These are phyloP conservation scores for Lasiosphaeria hispida DNA, from an alignment of 495 filamentous ascomycete genomes.

Conservation along the genomic window DNA sequence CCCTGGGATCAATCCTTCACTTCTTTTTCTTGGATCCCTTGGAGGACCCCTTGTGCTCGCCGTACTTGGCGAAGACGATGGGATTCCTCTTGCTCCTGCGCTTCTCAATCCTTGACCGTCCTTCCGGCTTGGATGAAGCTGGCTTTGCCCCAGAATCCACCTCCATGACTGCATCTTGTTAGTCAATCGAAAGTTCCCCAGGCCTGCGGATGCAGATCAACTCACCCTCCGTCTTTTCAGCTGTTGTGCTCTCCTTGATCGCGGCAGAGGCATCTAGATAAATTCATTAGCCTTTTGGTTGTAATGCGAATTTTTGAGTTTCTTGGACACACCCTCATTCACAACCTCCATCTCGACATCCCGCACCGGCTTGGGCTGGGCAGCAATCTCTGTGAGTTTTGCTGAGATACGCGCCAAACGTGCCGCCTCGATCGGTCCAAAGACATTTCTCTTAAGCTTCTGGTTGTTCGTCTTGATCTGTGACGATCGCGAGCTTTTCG, in stretches of 20 bases:
- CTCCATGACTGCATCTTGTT: constrained; percentile 43
- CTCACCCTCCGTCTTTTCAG: constrained; percentile 38
- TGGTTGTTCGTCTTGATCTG: constrained; percentile 73
- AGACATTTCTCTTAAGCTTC: constrained; percentile 71
- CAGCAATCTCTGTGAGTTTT: constrained; percentile 71
- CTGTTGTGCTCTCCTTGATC: constrained; percentile 14
- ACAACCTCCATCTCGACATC: constrained; percentile 37
- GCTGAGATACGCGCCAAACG: constrained; percentile 75
- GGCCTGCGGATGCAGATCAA: not conserved
- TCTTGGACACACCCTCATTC: constrained; percentile 19
- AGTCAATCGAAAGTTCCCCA: constrained; percentile 6
- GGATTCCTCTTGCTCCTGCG: constrained; percentile 47
- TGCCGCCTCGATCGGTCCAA: constrained; percentile 72
- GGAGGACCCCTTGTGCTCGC: constrained; percentile 37
- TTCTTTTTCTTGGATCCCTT: constrained; percentile 34
- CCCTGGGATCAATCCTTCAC: constrained; percentile 18
- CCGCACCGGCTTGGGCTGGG: constrained; percentile 57
- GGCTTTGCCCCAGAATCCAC: constrained; percentile 40
- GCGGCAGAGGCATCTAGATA: constrained; percentile 18
- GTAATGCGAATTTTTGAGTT: not conserved
- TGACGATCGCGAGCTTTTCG: constrained; percentile 75
- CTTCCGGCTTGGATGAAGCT: constrained; percentile 26
- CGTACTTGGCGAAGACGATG: constrained; percentile 52
- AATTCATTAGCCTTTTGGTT: not conserved
- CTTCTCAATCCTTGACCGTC: constrained; percentile 44